These are phyloP conservation scores for Aspergillus heteromorphus DNA, from an alignment of 495 filamentous ascomycete genomes.

Conservation along the genomic window DNA sequence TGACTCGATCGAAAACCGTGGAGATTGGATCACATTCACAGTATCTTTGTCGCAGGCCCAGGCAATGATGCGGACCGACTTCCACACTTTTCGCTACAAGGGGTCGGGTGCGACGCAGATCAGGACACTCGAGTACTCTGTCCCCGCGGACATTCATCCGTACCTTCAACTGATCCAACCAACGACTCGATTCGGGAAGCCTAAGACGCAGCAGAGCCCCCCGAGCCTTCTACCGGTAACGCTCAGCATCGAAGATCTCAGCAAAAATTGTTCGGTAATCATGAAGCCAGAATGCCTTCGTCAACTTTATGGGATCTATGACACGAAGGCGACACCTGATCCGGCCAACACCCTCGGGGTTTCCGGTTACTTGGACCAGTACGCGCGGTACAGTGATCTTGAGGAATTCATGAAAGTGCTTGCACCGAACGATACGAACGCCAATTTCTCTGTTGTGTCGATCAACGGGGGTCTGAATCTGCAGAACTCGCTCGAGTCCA, in stretches of 20 bases:
- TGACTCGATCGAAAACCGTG: constrained; percentile 37
- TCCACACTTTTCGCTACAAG: constrained; percentile 44
- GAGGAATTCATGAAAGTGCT: constrained; percentile 46
- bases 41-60: constrained; percentile 48
- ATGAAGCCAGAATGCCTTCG: constrained; percentile 57
- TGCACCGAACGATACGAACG: constrained; percentile 42
- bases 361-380: constrained; percentile 65
- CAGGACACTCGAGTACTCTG: constrained; percentile 54
- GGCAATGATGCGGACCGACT: constrained; percentile 48
- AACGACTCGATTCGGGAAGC: constrained; percentile 48
- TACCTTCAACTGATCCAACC: constrained; percentile 51
- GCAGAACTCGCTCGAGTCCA: constrained; percentile 31
- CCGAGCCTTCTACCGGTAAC: constrained; percentile 21
- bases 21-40: constrained; percentile 54
- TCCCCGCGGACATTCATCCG: constrained; percentile 44
- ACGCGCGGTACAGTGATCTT: constrained; percentile 55
- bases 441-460: constrained; percentile 58
- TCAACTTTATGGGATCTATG: constrained; percentile 53
- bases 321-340: constrained; percentile 33
- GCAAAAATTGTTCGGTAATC: constrained; percentile 37
- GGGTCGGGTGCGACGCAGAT: constrained; percentile 32
- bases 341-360: constrained; percentile 53
- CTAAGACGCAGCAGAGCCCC: constrained; percentile 18
- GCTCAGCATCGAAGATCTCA: constrained; percentile 21
- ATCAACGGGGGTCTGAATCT: constrained; percentile 56